phyloP scores from a whole-genome alignment of 495 filamentous ascomycete genomes.

The Aspergillus leporis region DNA sequence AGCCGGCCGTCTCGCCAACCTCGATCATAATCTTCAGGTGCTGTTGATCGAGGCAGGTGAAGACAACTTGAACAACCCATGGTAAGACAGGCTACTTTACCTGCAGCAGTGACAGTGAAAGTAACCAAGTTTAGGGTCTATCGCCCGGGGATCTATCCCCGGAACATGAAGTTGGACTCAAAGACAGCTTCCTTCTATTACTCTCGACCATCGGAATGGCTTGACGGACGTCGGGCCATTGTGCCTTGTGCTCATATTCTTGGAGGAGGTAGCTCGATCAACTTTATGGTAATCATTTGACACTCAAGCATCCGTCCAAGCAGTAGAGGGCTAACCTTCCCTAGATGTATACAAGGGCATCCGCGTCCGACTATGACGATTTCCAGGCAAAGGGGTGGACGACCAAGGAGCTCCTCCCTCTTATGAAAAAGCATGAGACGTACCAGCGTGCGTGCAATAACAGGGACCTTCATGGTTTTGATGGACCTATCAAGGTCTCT shows the following conservation, averaged over 20 bases:
- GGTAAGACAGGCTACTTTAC: constrained; percentile 32
- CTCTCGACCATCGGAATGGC: constrained; percentile 70
- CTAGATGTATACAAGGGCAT: constrained; percentile 84
- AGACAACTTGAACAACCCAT: constrained; percentile 80
- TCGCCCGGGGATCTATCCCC: constrained; percentile 75
- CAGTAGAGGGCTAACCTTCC: not conserved
- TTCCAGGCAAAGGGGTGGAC: constrained; percentile 81
- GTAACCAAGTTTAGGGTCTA: constrained; percentile 51
- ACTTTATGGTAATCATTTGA: constrained; percentile 64
- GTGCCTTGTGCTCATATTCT: constrained; percentile 79
- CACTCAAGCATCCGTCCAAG: not conserved
- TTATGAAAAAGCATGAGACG: constrained; percentile 85
- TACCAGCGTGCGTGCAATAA: constrained; percentile 79
- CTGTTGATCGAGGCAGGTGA: constrained; percentile 79
- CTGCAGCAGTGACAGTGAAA: not conserved
- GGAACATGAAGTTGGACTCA: constrained; percentile 81
- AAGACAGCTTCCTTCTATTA: constrained; percentile 87
- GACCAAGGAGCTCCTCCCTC: constrained; percentile 72
- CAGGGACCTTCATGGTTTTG: constrained; percentile 72
- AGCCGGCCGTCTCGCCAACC: constrained; percentile 74
- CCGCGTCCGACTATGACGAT: constrained; percentile 80
- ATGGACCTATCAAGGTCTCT: constrained; percentile 83
- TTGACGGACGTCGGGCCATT: constrained; percentile 69
- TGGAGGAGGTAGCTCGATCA: constrained; percentile 78
- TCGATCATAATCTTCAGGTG: constrained; percentile 79